Evolutionary conservation across 2,329 filamentous ascomycete species (phyloP).

Genomic region (Cercospora janseana): DNA sequence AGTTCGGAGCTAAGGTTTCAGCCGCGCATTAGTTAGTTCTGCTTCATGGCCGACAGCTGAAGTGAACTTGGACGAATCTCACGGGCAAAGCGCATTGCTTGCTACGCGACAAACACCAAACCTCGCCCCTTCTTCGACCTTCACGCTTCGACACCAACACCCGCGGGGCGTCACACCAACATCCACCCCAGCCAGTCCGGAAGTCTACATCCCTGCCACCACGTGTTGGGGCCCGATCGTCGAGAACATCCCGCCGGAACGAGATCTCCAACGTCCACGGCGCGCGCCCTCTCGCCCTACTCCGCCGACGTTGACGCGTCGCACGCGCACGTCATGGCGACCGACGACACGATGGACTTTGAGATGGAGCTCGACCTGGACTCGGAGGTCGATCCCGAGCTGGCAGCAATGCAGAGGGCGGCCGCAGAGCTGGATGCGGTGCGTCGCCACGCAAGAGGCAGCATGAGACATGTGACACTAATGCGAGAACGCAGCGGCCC

Average conservation of each 20-base stretch:
- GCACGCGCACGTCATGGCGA: slow-evolving; percentile 6
- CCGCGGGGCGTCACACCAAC: too few species aligned
- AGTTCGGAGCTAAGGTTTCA: too few species aligned
- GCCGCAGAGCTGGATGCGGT: slow-evolving; percentile 32
- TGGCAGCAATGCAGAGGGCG: slow-evolving; percentile 35
- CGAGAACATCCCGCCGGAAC: neutral
- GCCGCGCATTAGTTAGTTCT: neutral
- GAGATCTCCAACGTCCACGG: neutral
- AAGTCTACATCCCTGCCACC: too few species aligned
- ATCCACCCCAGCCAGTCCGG: too few species aligned
- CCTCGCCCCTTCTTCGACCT: neutral
- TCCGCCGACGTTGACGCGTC: slow-evolving; percentile 8
- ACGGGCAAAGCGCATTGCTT: neutral
- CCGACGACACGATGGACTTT: slow-evolving; percentile 17
- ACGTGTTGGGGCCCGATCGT: neutral
- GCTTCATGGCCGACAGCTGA: neutral
- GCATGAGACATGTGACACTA: slow-evolving; percentile 14
- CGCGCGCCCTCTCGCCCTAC: slow-evolving; percentile 7
- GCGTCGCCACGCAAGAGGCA: slow-evolving; percentile 10
- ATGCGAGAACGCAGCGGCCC: slow-evolving; percentile 25
- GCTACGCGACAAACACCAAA: neutral
- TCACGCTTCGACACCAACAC: neutral
- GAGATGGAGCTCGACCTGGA: slow-evolving; percentile 30
- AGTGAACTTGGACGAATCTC: neutral
- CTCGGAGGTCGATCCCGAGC: slow-evolving; percentile 37